phyloP scores from a whole-genome alignment of 495 filamentous ascomycete genomes.

The Podospora bellae-mahoneyi region DNA sequence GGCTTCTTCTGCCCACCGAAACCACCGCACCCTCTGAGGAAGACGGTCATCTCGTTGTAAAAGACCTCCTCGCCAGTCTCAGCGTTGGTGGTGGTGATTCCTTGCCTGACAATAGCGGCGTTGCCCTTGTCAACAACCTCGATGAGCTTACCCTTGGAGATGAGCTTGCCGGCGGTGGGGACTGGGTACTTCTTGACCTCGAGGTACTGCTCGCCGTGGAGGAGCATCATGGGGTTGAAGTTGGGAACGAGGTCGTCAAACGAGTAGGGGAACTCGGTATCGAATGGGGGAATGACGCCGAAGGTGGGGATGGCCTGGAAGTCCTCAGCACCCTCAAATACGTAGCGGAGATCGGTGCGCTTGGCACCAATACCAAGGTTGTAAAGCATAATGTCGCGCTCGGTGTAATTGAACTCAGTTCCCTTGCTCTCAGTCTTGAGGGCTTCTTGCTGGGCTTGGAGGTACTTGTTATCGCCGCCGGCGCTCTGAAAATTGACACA shows the following conservation, averaged over 20 bases:
- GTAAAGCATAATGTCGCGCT: conserved; percentile 89
- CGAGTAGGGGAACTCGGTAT: conserved; percentile 74
- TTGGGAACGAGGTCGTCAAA: conserved; percentile 84
- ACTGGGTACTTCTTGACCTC: conserved; percentile 93
- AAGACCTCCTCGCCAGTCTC: conserved; percentile 88
- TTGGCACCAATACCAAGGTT: conserved; percentile 95
- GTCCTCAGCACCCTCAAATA: conserved; percentile 82
- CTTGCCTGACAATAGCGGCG: conserved; percentile 78
- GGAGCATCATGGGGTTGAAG: conserved; percentile 97
- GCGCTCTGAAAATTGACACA: conserved; percentile 32
- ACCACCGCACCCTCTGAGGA: conserved; percentile 88
- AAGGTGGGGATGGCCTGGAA: conserved; percentile 94
- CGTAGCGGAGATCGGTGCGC: conserved; percentile 79
- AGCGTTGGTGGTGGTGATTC: conserved; percentile 71
- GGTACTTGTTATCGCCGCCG: conserved; percentile 44
- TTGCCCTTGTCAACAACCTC: conserved; percentile 95
- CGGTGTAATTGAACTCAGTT: conserved; percentile 77
- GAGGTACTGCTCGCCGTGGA: conserved; percentile 98
- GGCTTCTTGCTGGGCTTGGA: conserved; percentile 73
- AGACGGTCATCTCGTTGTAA: conserved; percentile 91
- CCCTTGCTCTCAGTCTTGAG: conserved; percentile 67
- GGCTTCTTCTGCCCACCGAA: conserved; percentile 86
- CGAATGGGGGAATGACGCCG: conserved; percentile 91
- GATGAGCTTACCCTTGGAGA: conserved; percentile 81
- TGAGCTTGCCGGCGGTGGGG: conserved; percentile 76